These are phyloP conservation scores for Hyphopichia burtonii DNA, from an alignment of 1,139 yeast genomes.

Conservation along the genomic window DNA sequence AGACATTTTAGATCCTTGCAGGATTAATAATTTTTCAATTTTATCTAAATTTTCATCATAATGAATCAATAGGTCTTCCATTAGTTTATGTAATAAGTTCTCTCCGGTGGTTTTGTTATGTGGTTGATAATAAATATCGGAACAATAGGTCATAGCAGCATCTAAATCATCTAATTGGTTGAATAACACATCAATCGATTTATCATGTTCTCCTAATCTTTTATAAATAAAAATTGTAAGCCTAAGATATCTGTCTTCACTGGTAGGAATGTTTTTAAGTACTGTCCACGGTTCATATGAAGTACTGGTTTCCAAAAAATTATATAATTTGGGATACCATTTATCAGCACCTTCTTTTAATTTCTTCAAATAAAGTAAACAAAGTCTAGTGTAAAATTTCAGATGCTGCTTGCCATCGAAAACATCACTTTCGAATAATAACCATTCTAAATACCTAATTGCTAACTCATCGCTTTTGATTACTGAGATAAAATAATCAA, in stretches of 20 bases:
- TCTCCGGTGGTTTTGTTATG: slow-evolving; percentile 39
- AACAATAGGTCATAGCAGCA: slow-evolving; percentile 61
- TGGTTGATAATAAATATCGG: slow-evolving; percentile 43
- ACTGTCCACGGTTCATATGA: slow-evolving; percentile 50
- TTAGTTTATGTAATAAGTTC: slow-evolving; percentile 32
- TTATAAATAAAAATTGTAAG: slow-evolving; percentile 61
- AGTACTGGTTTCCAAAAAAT: slow-evolving; percentile 33
- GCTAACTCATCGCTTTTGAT: slow-evolving; percentile 34
- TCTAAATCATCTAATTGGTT: slow-evolving; percentile 57
- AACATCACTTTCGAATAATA: slow-evolving; percentile 43
- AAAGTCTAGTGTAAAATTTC: slow-evolving; percentile 52
- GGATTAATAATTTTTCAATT: slow-evolving; percentile 43
- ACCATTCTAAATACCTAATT: slow-evolving; percentile 61
- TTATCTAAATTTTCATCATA: slow-evolving; percentile 29
- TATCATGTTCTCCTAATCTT: slow-evolving; percentile 60
- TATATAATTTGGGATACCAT: slow-evolving; percentile 33
- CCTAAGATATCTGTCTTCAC: slow-evolving; percentile 32
- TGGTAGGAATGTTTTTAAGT: slow-evolving; percentile 36
- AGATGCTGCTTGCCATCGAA: slow-evolving; percentile 34
- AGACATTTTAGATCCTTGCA: slow-evolving; percentile 57
- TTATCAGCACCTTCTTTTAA: slow-evolving; percentile 22
- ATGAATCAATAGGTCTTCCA: slow-evolving; percentile 38
- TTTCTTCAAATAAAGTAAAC: slow-evolving; percentile 51
- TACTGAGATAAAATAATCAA: slow-evolving; percentile 40
- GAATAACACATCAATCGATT: slow-evolving; percentile 63